A percentile compares a stretch with the other conserved stretches of the same genome.
Evolutionary conservation across 106 monocot genomes (phyloP).

Genomic region (Platanthera guangdongensis): DNA sequence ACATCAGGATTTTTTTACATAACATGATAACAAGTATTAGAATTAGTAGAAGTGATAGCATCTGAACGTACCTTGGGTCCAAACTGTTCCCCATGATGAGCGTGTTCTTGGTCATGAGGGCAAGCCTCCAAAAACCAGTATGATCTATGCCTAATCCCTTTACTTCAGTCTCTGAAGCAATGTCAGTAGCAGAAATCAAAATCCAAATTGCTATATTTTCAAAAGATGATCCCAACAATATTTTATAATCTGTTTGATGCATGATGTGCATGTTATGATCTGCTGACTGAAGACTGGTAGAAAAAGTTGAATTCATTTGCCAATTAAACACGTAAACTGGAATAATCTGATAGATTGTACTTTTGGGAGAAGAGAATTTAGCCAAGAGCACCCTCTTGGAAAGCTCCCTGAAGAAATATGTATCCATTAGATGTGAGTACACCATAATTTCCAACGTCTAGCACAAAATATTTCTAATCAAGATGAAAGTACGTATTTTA

Average conservation of each 20-base stretch:
- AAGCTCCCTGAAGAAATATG: slow-evolving; percentile 50
- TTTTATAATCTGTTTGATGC: slow-evolving; percentile 8
- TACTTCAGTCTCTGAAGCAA: slow-evolving; percentile 20
- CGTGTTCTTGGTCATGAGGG: slow-evolving; percentile 31
- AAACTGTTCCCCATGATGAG: slow-evolving; percentile 42
- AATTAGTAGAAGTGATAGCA: neutral
- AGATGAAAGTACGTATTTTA: neutral
- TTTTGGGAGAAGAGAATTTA: slow-evolving; percentile 41
- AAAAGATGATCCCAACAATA: slow-evolving; percentile 2
- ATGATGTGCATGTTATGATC: slow-evolving; percentile 10
- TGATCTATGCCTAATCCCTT: slow-evolving; percentile 8
- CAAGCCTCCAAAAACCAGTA: slow-evolving; percentile 53
- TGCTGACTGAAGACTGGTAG: neutral
- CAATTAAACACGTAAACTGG: slow-evolving; percentile 47
- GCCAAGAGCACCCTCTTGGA: slow-evolving; percentile 32
- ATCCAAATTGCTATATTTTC: slow-evolving; percentile 52
- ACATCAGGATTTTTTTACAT: neutral
- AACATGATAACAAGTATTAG: neutral
- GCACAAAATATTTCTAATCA: neutral
- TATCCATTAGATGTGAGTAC: neutral
- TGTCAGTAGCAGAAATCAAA: slow-evolving; percentile 40
- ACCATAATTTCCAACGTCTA: neutral
- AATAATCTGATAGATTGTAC: slow-evolving; percentile 40
- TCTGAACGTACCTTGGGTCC: slow-evolving; percentile 47
- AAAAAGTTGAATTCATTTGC: slow-evolving; percentile 8